Conservation (phyloP, 179 eudicot species). For the Beta lomatogona region DNA sequence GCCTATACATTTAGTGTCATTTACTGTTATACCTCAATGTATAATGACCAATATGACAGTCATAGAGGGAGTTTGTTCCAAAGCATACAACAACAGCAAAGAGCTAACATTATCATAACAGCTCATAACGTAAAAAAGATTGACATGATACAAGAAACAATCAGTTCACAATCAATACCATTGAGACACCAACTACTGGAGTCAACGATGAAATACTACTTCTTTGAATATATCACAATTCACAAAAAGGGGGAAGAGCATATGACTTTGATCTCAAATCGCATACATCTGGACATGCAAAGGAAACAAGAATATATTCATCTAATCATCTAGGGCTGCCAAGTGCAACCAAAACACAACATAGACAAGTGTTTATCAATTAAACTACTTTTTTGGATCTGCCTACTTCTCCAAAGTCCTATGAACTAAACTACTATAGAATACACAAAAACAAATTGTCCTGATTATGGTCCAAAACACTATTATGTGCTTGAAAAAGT, state of each 20-base stretch:
- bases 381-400: background rate
- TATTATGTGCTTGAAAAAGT: background rate
- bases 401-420: background rate
- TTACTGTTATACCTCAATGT: background rate
- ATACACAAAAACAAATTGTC: background rate
- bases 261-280: background rate
- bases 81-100: constrained; percentile 1
- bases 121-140: background rate
- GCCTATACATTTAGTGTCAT: too few species aligned
- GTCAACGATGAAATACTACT: background rate
- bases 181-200: background rate
- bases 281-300: background rate
- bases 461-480: background rate
- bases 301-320: background rate
- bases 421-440: background rate
- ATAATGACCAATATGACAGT: background rate
- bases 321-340: background rate
- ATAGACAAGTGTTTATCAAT: background rate
- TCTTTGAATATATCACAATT: background rate
- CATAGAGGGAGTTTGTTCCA: background rate
- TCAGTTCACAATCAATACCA: background rate
- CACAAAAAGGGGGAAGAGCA: background rate
- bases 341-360: background rate
- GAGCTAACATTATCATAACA: background rate
- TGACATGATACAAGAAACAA: background rate